Evolutionary conservation across 441 rosid genomes (phyloP), one percentile per base, ranked within the genome.

Genomic region (Pelargonium fulgidum): DNA sequence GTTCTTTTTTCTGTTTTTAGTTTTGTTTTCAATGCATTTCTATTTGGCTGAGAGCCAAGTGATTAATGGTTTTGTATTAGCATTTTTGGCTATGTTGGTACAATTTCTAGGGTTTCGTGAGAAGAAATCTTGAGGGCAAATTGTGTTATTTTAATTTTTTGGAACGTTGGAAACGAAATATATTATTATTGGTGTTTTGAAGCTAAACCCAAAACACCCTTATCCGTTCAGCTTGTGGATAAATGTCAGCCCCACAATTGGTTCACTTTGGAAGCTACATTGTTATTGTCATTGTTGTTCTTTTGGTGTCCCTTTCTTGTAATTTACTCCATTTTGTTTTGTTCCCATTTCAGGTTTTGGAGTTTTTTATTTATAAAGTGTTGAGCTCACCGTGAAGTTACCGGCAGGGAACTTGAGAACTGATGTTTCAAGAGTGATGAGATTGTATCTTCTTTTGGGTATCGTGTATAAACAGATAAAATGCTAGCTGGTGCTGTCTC

Each of bases 401-500:
- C 62, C 24, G 17, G 62, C 19, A 54, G 62, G 62, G 62, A 54
- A 54, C 62, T 54, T 17, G 26, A 54, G 62, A 54, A 54, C 62
- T 17, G 62, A 54, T 54, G 62, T 14, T 54, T 54, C 62, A 54
- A 54, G 62, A 54, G 22, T 54, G 24, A 54, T 54, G 62, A 54
- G 26, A 54, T 54, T 54, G 11, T 16, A 54, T 22, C 62, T 17
- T 54, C 24, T 17, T 16, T 24, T 54, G n/a, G 69, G 66, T 44
- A 56, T 76, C 66, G 44, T 72, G 66, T 44, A 47, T 44, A 70
- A 67, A 66, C 69, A 73, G 48, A 67, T 83, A 81, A 83, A 79
- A 93, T 93, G 97, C 91, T 89, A 79, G 80, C 86, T 68, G 75
- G 81, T 72, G 83, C 81, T 71, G 71, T 89, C 17, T 70, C 90